Percentiles rank a stretch among this genome's conserved stretches.
Evolutionary conservation across 2,329 filamentous ascomycete species (phyloP).

Genomic region (Apiospora phragmitis): DNA sequence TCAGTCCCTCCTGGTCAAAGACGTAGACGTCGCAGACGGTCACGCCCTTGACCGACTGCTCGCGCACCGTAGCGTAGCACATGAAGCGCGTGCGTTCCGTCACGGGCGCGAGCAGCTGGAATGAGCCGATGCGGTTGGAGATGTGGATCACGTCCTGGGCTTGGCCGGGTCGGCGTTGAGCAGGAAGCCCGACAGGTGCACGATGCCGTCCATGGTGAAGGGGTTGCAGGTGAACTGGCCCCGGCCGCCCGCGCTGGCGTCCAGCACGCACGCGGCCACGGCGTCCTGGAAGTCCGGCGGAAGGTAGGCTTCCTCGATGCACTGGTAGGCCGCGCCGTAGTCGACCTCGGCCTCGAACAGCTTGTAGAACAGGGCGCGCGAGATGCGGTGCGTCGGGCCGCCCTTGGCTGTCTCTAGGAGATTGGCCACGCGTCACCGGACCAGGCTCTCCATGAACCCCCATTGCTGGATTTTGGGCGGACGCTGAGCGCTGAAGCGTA

Average conservation of each 20-base stretch:
- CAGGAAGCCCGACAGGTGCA: slow-evolving; percentile 7
- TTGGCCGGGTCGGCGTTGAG: slow-evolving; percentile 5
- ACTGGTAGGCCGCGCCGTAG: neutral
- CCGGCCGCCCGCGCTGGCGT: neutral
- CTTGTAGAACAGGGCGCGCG: slow-evolving; percentile 8
- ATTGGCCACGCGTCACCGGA: neutral
- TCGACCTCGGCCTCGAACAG: slow-evolving; percentile 4
- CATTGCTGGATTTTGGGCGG: slow-evolving; percentile 6
- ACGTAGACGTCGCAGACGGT: slow-evolving; percentile 1
- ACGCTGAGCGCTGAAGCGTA: neutral
- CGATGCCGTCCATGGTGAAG: slow-evolving; percentile 7
- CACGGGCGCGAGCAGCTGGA: neutral
- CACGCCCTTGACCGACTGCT: neutral
- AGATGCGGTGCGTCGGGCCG: slow-evolving; percentile 3
- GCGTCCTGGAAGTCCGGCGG: slow-evolving; percentile 6
- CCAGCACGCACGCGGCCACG: neutral
- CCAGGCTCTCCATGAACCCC: slow-evolving; percentile 5
- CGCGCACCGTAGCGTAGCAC: slow-evolving; percentile 9
- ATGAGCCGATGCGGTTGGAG: neutral
- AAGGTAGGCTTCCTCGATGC: slow-evolving; percentile 8
- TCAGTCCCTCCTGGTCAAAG: neutral
- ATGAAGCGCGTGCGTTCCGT: neutral
- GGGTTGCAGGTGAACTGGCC: slow-evolving; percentile 7
- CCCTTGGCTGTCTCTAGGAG: neutral
- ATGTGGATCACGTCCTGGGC: slow-evolving; percentile 1